These are phyloP conservation scores for Phytophthora crassamura DNA, from an alignment of 352 stramenopile genomes.

Conservation along the genomic window DNA sequence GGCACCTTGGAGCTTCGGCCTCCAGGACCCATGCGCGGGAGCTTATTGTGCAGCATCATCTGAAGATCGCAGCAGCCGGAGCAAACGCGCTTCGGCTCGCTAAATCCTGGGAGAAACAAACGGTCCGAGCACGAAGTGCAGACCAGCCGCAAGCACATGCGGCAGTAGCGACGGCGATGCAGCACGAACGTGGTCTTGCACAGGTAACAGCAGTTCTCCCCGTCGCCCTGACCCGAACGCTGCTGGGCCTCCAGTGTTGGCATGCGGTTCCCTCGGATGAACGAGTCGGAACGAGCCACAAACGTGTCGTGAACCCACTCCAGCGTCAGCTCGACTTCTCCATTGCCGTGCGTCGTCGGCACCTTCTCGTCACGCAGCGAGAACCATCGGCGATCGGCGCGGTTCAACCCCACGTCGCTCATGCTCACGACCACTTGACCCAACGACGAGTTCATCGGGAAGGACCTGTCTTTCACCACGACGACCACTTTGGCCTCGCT, in stretches of 20 bases:
- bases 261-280: slow-evolving; percentile 75
- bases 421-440: slow-evolving; percentile 80
- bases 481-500: slow-evolving; percentile 74
- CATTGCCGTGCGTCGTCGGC: slow-evolving; percentile 67
- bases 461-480: slow-evolving; percentile 76
- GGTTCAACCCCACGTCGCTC: slow-evolving; percentile 83
- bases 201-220: slow-evolving; percentile 79
- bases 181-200: slow-evolving; percentile 85
- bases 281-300: slow-evolving; percentile 86
- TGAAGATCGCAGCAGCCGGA: slow-evolving; percentile 87
- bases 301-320: slow-evolving; percentile 92
- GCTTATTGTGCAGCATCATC: slow-evolving; percentile 90
- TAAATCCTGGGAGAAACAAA: slow-evolving; percentile 87
- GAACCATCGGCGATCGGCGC: slow-evolving; percentile 83
- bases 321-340: slow-evolving; percentile 89
- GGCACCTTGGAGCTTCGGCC: slow-evolving; percentile 35
- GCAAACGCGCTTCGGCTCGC: slow-evolving; percentile 87
- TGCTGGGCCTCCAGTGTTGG: slow-evolving; percentile 44
- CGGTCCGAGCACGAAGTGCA: slow-evolving; percentile 89
- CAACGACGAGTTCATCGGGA: slow-evolving; percentile 79
- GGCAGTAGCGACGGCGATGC: slow-evolving; percentile 82
- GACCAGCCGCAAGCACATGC: slow-evolving; percentile 86
- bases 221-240: slow-evolving; percentile 24
- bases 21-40: slow-evolving; percentile 60
- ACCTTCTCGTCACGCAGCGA: slow-evolving; percentile 78